phyloP scores from a whole-genome alignment of 176 grass and related monocot genomes.

The Phoenix dactylifera region DNA sequence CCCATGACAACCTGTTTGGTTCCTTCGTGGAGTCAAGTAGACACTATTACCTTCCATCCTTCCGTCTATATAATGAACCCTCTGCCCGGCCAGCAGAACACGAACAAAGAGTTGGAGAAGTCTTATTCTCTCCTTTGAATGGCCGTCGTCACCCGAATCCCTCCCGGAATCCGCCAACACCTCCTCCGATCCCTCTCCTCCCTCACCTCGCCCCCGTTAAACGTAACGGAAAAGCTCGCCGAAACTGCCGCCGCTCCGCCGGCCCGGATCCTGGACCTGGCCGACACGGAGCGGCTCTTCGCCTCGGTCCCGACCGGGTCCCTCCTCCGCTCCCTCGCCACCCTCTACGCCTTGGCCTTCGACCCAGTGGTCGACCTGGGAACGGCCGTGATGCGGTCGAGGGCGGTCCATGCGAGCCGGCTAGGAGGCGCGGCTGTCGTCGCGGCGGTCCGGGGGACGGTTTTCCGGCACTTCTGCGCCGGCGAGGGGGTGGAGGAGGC shows the following conservation, averaged over 20 bases:
- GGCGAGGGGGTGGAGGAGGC: slow-evolving; percentile 68
- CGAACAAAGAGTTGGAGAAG: too few species aligned
- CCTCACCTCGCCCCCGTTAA: slow-evolving; percentile 1
- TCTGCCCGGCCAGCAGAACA: too few species aligned
- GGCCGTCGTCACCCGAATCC: background rate
- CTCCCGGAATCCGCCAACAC: background rate
- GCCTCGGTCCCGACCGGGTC: slow-evolving; percentile 35
- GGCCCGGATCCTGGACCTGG: slow-evolving; percentile 37
- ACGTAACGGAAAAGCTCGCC: slow-evolving; percentile 20
- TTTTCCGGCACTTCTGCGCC: slow-evolving; percentile 63
- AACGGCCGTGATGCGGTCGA: slow-evolving; percentile 32
- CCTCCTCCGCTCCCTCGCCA: slow-evolving; percentile 47
- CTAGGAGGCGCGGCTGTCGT: slow-evolving; percentile 10
- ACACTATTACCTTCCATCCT: too few species aligned
- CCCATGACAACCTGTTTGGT: too few species aligned
- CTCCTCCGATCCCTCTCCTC: background rate
- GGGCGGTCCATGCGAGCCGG: slow-evolving; percentile 27
- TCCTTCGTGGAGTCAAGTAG: too few species aligned
- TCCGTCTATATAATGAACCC: too few species aligned
- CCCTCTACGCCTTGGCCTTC: slow-evolving; percentile 50
- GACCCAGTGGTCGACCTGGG: slow-evolving; percentile 55
- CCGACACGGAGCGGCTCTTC: slow-evolving; percentile 59
- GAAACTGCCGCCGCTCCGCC: slow-evolving; percentile 30
- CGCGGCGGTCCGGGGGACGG: slow-evolving; percentile 44
- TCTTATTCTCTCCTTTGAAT: slow-evolving; percentile 1